phyloP scores from a whole-genome alignment of 1,139 yeast genomes.

The Saccharomycopsis phalli region DNA sequence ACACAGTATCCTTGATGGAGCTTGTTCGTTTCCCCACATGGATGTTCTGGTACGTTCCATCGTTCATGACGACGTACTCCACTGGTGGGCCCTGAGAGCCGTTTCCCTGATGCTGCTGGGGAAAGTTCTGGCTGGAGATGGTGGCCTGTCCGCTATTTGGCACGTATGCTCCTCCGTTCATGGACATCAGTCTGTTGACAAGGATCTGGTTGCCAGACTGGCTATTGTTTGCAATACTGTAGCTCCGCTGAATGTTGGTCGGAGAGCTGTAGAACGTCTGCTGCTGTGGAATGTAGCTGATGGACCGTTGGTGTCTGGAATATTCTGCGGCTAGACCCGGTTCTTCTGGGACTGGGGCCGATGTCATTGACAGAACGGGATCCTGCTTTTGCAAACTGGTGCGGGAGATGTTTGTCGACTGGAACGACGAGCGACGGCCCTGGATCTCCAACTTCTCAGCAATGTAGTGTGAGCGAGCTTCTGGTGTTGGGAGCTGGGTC shows the following conservation, averaged over 20 bases:
- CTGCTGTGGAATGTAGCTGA: conserved; percentile 2
- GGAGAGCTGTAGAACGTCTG: not conserved
- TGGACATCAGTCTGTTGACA: conserved; percentile 1
- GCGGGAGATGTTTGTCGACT: conserved; percentile 14
- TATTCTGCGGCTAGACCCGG: not conserved
- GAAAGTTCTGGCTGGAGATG: conserved; percentile 8
- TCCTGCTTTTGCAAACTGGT: no score
- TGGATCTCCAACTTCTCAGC: conserved; percentile 26
- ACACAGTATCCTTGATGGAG: conserved; percentile 19
- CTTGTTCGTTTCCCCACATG: conserved; percentile 21
- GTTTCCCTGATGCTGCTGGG: no score
- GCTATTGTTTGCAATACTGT: conserved; percentile 3
- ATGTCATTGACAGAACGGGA: no score
- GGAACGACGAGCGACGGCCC: conserved; percentile 19
- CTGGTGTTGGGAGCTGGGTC: conserved; percentile 49
- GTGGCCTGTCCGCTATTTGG: conserved; percentile 9
- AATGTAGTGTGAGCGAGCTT: conserved; percentile 37
- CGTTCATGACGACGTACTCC: conserved; percentile 3
- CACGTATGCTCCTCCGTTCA: not conserved
- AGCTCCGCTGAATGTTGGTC: not conserved
- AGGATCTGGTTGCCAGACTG: conserved; percentile 15
- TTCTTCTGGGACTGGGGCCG: not conserved
- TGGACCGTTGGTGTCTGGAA: not conserved
- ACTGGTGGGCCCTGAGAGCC: conserved; percentile 14
- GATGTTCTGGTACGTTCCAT: conserved; percentile 6